Evolutionary conservation across 129 eudicot genomes (phyloP).

Genomic region (Pseudognaphalium luteoalbum): DNA sequence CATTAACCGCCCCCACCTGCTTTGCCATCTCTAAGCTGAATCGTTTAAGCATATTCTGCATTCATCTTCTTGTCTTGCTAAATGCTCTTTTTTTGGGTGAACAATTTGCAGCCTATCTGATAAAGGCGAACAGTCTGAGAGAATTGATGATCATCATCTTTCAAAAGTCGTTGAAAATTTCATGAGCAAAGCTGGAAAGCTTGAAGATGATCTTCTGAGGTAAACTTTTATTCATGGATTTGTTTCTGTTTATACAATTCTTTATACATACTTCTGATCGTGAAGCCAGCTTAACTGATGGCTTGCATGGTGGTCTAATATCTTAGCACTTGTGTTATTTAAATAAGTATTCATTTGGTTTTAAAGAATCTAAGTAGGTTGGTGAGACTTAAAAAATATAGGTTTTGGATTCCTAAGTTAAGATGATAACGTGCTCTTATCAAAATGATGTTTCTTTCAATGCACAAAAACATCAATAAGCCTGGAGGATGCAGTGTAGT

Average conservation of each 20-base stretch:
- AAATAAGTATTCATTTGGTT: background rate
- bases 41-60: background rate
- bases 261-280: background rate
- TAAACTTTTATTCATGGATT: background rate
- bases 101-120: background rate
- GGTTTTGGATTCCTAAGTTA: background rate
- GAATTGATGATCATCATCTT: background rate
- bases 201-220: conserved; percentile 10
- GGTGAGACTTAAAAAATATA: background rate
- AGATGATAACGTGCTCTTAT: background rate
- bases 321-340: background rate
- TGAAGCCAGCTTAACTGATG: background rate
- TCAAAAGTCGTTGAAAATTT: background rate
- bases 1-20: background rate
- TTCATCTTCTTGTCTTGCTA: background rate
- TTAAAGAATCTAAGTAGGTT: background rate
- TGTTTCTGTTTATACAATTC: background rate
- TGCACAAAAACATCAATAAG: background rate
- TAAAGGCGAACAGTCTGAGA: background rate
- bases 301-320: background rate
- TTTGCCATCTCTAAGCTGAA: background rate
- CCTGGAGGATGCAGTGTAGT: background rate
- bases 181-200: background rate
- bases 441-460: background rate
- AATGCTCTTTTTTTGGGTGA: background rate